Percentiles rank a stretch among this genome's conserved stretches.
Evolutionary conservation across 2,329 filamentous ascomycete species (phyloP).

Genomic region (Fonsecaea pugnacius): DNA sequence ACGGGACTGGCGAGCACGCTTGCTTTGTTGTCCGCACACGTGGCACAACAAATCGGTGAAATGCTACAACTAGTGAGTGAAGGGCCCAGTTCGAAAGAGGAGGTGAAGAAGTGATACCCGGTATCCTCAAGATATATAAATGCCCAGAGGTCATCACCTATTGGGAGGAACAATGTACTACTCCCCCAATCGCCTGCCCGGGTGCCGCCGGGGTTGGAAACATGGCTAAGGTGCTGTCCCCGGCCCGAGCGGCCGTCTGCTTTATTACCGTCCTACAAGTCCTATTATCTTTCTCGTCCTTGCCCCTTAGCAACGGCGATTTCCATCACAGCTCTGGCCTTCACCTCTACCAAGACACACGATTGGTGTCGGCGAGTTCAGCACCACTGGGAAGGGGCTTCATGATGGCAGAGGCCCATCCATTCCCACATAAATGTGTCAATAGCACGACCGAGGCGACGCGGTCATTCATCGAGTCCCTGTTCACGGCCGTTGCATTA

Average conservation of each 20-base stretch:
- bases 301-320: not conserved
- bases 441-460: constrained; percentile 20
- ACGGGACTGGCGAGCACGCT: not conserved
- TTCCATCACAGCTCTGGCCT: not conserved
- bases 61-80: not conserved
- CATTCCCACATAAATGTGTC: not conserved
- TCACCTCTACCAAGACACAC: not conserved
- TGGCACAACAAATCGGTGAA: constrained; percentile 7
- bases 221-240: constrained; percentile 7
- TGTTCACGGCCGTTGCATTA: constrained; percentile 27
- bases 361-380: not conserved
- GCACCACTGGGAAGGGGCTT: not conserved
- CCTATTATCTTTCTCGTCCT: constrained; percentile 7
- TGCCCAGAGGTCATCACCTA: not conserved
- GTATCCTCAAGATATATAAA: not conserved
- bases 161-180: not conserved
- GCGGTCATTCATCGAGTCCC: constrained; percentile 25
- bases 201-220: not conserved
- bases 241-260: not conserved
- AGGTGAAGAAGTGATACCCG: not conserved
- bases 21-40: constrained; percentile 9
- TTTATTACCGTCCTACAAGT: constrained; percentile 3
- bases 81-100: not conserved
- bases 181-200: not conserved
- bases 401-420: constrained; percentile 20